Evolutionary conservation across 164 flowering plant species (phyloP).

Genomic region (Malania oleifera): DNA sequence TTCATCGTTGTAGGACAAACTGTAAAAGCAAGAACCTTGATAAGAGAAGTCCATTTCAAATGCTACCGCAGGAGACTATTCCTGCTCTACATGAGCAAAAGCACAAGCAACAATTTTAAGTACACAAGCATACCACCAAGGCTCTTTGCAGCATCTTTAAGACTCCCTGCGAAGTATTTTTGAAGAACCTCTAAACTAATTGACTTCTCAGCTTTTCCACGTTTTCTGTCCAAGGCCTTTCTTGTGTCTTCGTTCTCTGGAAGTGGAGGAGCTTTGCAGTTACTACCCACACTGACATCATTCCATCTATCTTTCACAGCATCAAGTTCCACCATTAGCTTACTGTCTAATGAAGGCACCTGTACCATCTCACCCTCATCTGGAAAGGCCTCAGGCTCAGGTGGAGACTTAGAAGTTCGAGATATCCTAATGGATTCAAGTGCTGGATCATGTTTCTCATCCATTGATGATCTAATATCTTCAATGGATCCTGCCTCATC

Average conservation of each 20-base stretch:
- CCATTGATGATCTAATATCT: conserved; percentile 37
- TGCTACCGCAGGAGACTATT: not conserved
- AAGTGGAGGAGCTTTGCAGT: conserved; percentile 17
- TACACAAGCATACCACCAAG: conserved; percentile 72
- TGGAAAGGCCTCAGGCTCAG: conserved; percentile 23
- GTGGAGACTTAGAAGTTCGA: conserved; percentile 14
- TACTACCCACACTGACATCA: conserved; percentile 18
- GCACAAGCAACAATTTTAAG: conserved; percentile 2
- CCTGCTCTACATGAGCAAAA: not conserved
- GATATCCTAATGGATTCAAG: conserved; percentile 27
- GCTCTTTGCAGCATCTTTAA: conserved; percentile 96
- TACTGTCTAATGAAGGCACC: conserved; percentile 23
- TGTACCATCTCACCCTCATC: conserved; percentile 19
- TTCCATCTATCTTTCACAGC: conserved; percentile 16
- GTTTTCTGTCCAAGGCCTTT: conserved; percentile 48
- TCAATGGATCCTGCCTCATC: conserved; percentile 44
- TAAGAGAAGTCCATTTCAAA: conserved; percentile 12
- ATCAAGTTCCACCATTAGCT: conserved; percentile 18
- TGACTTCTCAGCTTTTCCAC: conserved; percentile 82
- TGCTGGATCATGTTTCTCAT: conserved; percentile 26
- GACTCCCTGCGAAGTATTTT: conserved; percentile 91
- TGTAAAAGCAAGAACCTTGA: conserved; percentile 30
- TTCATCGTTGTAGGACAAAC: conserved; percentile 99
- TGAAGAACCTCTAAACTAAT: conserved; percentile 91
- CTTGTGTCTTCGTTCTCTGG: conserved; percentile 27